phyloP scores from a whole-genome alignment of 2,329 filamentous ascomycete species.

The Cladosporium velox region DNA sequence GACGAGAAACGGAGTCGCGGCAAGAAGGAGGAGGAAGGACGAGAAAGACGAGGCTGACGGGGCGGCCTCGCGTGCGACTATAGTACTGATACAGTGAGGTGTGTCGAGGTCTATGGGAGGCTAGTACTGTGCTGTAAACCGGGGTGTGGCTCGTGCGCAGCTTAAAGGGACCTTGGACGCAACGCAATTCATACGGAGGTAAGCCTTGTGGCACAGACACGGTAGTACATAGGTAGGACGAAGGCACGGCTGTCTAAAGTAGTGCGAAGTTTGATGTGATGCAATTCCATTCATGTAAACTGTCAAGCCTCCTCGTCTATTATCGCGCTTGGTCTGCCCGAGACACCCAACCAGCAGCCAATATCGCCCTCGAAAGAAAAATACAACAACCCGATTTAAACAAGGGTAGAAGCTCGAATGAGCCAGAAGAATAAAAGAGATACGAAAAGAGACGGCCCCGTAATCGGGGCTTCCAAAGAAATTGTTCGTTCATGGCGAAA shows the following conservation, averaged over 20 bases:
- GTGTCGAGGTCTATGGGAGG: not conserved
- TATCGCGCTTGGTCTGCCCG: not conserved
- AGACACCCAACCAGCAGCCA: not conserved
- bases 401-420: not conserved
- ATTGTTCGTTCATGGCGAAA: conserved; percentile 9
- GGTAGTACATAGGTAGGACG: not conserved
- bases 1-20: conserved; percentile 12
- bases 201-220: conserved; percentile 3
- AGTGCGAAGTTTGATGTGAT: not conserved
- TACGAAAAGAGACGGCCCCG: not conserved
- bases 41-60: not conserved
- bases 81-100: conserved; percentile 10
- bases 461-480: not conserved
- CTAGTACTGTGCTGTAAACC: not conserved
- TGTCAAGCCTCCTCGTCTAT: conserved; percentile 1
- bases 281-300: not conserved
- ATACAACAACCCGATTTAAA: not conserved
- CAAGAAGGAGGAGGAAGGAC: not conserved
- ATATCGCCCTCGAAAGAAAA: not conserved
- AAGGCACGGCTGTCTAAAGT: not conserved
- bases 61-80: conserved; percentile 8
- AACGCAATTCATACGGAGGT: not conserved
- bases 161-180: not conserved
- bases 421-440: not conserved
- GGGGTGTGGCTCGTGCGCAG: conserved; percentile 4